phyloP scores from a whole-genome alignment of 2,329 filamentous ascomycete genomes.

The Zymoseptoria passerinii region DNA sequence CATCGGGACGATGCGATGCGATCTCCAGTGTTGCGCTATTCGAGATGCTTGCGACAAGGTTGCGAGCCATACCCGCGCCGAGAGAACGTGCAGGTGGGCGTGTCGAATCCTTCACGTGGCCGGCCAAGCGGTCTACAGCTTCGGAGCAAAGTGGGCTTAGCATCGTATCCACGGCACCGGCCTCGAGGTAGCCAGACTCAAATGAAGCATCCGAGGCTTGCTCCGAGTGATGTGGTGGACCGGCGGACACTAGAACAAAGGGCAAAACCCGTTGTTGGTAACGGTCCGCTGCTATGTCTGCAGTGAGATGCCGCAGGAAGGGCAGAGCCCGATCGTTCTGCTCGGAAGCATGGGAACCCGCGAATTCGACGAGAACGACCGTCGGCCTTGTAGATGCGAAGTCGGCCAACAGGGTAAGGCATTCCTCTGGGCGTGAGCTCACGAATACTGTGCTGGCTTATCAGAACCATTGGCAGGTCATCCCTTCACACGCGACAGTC shows the following conservation, averaged over 20 bases:
- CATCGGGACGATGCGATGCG: constrained; percentile 41
- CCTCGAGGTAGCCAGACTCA: constrained; percentile 58
- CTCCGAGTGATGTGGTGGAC: constrained; percentile 4
- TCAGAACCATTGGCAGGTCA: neutral
- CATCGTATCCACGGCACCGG: constrained; percentile 79
- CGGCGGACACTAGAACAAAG: constrained; percentile 19
- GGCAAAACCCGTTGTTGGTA: constrained; percentile 25
- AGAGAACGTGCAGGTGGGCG: constrained; percentile 21
- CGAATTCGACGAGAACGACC: constrained; percentile 23
- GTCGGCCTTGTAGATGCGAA: constrained; percentile 20
- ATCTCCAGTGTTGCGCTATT: constrained; percentile 12
- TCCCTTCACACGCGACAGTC: neutral
- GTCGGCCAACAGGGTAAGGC: constrained; percentile 18
- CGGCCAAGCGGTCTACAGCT: constrained; percentile 25
- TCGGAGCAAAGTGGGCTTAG: constrained; percentile 68
- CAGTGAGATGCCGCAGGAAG: constrained; percentile 19
- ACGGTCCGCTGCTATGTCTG: constrained; percentile 19
- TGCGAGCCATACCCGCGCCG: constrained; percentile 25
- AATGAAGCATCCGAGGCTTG: constrained; percentile 9
- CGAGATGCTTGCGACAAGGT: constrained; percentile 23
- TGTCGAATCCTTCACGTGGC: constrained; percentile 25
- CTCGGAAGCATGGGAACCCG: constrained; percentile 6
- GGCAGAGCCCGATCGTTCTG: constrained; percentile 7
- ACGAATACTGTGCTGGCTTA: constrained; percentile 22
- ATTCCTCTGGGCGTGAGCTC: constrained; percentile 20